A percentile compares a stretch with the other conserved stretches of the same genome.
phyloP scores from a whole-genome alignment of 805 yeast genomes.

The Martiniozyma abietophila region DNA sequence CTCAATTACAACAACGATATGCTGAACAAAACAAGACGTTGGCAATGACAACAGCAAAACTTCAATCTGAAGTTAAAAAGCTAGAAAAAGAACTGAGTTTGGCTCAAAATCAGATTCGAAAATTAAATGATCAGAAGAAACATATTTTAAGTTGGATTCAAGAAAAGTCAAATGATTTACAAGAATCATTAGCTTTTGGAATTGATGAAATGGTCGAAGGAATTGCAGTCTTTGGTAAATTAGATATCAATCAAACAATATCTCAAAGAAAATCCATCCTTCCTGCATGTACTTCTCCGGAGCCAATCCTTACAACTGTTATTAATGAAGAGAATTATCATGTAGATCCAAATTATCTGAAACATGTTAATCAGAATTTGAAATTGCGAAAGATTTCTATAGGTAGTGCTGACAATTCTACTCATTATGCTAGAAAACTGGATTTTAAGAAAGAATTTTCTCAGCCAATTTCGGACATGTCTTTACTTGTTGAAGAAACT shows the following conservation, averaged over 20 bases:
- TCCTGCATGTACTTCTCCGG: too few species aligned
- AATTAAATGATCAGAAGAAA: conserved; percentile 17
- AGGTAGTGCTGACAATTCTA: conserved; percentile 9
- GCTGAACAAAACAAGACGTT: conserved; percentile 45
- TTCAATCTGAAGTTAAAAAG: conserved; percentile 41
- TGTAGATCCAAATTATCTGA: too few species aligned
- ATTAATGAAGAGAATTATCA: too few species aligned
- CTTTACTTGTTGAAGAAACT: conserved; percentile 8
- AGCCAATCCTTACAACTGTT: too few species aligned
- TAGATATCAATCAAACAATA: too few species aligned
- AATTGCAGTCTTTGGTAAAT: too few species aligned
- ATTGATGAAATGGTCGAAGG: conserved; percentile 6
- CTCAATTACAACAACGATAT: conserved; percentile 21
- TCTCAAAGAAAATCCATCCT: too few species aligned
- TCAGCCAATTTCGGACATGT: conserved; percentile 1
- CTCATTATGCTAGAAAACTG: background rate
- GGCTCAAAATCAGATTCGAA: conserved; percentile 21
- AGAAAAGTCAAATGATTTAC: conserved; percentile 8
- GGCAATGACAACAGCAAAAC: conserved; percentile 47
- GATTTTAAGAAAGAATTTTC: too few species aligned
- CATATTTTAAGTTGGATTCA: conserved; percentile 10
- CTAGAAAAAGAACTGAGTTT: conserved; percentile 38
- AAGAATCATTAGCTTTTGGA: conserved; percentile 9
- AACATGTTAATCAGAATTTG: conserved; percentile 13
- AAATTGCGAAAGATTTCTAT: conserved; percentile 38